Evolutionary conservation across 352 stramenopile species (phyloP).

Genomic region (Globisporangium cylindrosporum): DNA sequence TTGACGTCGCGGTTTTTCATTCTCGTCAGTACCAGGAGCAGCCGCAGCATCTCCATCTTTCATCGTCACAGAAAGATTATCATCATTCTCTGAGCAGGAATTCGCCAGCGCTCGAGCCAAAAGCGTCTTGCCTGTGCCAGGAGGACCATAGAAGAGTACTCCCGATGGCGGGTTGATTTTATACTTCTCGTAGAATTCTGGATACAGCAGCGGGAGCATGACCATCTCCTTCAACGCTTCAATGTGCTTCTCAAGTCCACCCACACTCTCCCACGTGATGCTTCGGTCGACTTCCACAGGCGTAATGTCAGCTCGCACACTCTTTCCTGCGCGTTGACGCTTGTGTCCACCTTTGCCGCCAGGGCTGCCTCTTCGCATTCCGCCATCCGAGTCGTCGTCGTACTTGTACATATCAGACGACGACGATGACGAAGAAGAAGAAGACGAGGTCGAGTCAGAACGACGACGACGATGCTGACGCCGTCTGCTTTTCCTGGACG

Average conservation of each 20-base stretch:
- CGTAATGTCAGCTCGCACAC: conserved; percentile 69
- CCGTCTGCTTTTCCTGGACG: conserved; percentile 24
- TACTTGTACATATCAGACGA: conserved; percentile 60
- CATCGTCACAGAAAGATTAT: conserved; percentile 14
- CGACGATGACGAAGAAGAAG: conserved; percentile 47
- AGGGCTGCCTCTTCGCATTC: conserved; percentile 54
- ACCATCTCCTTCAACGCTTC: conserved; percentile 93
- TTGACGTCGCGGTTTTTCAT: conserved; percentile 35
- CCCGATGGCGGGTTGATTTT: conserved; percentile 78
- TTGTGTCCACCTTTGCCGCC: conserved; percentile 25
- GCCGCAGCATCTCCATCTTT: conserved; percentile 16
- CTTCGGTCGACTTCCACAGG: conserved; percentile 80
- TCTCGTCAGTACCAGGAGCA: conserved; percentile 13
- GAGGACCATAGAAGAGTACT: conserved; percentile 89
- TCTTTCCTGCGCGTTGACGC: conserved; percentile 32
- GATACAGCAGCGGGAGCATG: conserved; percentile 90
- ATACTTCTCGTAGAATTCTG: conserved; percentile 91
- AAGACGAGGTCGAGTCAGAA: conserved; percentile 20
- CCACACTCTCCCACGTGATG: conserved; percentile 86
- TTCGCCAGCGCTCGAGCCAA: conserved; percentile 88
- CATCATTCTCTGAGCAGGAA: conserved; percentile 57
- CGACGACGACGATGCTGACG: conserved; percentile 27
- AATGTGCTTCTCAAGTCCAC: conserved; percentile 83
- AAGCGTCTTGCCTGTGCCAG: conserved; percentile 92
- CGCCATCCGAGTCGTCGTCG: conserved; percentile 61